phyloP scores from a whole-genome alignment of 768 basidiomycete species.

The Symmetrospora coprosmae region DNA sequence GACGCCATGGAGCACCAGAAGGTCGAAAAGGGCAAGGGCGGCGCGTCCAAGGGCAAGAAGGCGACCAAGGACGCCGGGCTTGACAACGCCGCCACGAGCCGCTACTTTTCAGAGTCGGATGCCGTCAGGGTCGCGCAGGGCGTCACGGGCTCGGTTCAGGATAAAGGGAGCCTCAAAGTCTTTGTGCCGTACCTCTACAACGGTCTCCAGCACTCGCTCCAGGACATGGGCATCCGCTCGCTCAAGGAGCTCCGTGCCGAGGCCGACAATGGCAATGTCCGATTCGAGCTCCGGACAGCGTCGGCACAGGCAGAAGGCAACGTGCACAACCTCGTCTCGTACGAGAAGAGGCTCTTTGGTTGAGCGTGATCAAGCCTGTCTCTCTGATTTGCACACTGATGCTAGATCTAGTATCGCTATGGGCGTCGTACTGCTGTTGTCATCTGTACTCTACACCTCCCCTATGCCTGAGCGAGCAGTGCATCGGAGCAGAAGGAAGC shows the following conservation, averaged over 20 bases:
- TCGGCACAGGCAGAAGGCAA: constrained; percentile 45
- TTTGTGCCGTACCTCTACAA: constrained; percentile 56
- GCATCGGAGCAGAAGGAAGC: too few relatives aligned
- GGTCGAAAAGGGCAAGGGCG: constrained; percentile 49
- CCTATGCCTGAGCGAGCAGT: too few relatives aligned
- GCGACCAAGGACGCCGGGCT: constrained; percentile 26
- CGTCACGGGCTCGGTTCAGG: constrained; percentile 89
- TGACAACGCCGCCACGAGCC: constrained; percentile 77
- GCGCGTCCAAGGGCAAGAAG: constrained; percentile 30
- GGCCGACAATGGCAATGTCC: constrained; percentile 52
- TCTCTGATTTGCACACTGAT: neutral
- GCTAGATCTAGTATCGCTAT: neutral
- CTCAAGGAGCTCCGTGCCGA: constrained; percentile 54
- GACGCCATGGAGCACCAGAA: constrained; percentile 46
- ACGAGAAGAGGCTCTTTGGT: constrained; percentile 23
- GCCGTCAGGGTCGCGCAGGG: constrained; percentile 92
- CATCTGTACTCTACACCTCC: too few relatives aligned
- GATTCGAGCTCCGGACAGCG: constrained; percentile 86
- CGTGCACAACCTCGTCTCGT: constrained; percentile 6
- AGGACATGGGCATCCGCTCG: constrained; percentile 71
- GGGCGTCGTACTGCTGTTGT: too few relatives aligned
- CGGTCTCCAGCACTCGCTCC: constrained; percentile 53
- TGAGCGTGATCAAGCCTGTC: neutral
- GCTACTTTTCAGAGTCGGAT: constrained; percentile 87
- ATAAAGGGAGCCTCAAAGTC: constrained; percentile 85